Evolutionary conservation across 1,284 basidiomycete species (phyloP).

Genomic region (Tetrapyrgos nigripes): DNA sequence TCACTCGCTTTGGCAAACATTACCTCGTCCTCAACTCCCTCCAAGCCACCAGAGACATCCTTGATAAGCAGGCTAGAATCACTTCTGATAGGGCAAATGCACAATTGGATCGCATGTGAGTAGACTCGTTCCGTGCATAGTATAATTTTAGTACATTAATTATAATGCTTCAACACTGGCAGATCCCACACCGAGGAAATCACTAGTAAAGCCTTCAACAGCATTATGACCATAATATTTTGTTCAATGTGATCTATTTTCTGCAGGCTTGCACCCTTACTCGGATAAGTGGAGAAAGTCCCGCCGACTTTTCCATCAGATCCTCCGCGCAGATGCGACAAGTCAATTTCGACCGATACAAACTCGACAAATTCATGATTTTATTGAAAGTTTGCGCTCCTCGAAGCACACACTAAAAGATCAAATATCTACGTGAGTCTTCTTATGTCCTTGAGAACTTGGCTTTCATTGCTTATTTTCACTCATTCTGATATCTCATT

Average conservation of each 20-base stretch:
- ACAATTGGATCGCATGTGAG: slow-evolving; percentile 17
- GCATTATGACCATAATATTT: not conserved
- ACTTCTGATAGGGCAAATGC: slow-evolving; percentile 19
- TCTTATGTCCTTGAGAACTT: not conserved
- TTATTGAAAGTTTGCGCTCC: slow-evolving; percentile 24
- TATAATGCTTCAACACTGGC: not conserved
- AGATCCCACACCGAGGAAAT: not conserved
- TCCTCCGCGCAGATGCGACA: slow-evolving; percentile 23
- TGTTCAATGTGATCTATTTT: not conserved
- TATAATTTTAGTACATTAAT: not conserved
- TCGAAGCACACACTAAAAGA: slow-evolving; percentile 26
- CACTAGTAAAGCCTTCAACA: not conserved
- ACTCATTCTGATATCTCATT: not conserved
- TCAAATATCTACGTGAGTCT: slow-evolving; percentile 19
- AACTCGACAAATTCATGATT: slow-evolving; percentile 21
- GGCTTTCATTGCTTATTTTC: not conserved
- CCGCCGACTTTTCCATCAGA: slow-evolving; percentile 28
- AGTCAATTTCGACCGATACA: slow-evolving; percentile 25
- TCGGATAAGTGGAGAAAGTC: slow-evolving; percentile 27
- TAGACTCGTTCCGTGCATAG: not conserved
- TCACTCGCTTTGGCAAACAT: slow-evolving; percentile 10
- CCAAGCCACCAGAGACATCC: slow-evolving; percentile 28
- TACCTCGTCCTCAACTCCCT: slow-evolving; percentile 21
- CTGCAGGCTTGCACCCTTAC: slow-evolving; percentile 23
- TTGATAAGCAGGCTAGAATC: slow-evolving; percentile 22